Evolutionary conservation across 2,329 filamentous ascomycete species (phyloP), one percentile per base, ranked within the genome.

Genomic region (Penicillium sp.): DNA sequence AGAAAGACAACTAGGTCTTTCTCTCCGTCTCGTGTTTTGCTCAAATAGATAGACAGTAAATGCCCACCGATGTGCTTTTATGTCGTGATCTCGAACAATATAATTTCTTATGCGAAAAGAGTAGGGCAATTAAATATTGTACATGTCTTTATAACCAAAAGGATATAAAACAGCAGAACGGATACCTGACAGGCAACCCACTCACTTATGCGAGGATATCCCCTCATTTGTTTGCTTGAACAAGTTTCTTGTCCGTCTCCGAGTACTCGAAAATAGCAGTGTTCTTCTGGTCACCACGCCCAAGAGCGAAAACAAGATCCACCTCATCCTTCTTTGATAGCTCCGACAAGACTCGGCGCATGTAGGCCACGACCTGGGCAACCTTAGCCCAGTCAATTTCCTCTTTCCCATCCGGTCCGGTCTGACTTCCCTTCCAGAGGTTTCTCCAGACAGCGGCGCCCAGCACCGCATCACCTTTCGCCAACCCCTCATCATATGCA

Each of bases 391-490:
- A 79, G 72, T 90, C 84, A 19, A 87, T 80, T 54, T 87, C 81
- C 23, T 69, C 55, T 1, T 52, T 52, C 19, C 70, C 72, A 49
- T 73, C 67, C 2, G 70, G 64, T 5, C 64, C 68, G n/a, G 65
- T 70, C 57, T 84, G 80, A 45, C 78, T 79, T 23, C 85, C 91
- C 78, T 93, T 92, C 81, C 91, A 96, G 55, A 99, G 72, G 75
- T 97, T 97, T 69, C 94, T 84, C 94, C 94, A 99, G 47, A 99
- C 81, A 9, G 94, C 94, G 41, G 89, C 77, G 5, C 72, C 75
- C 45, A 81, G 70, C 51, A 79, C 73, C 9, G 76, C 76, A 68
- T 81, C 77, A 3, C 79, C 76, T 55, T 78, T 77, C 21, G 75
- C 70, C 46, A 79, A 60, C 0, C 77, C 77, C 55, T 81, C 78